These are phyloP conservation scores for Ogataea hybrid DNA, from an alignment of 1,139 yeast genomes.

Conservation along the genomic window DNA sequence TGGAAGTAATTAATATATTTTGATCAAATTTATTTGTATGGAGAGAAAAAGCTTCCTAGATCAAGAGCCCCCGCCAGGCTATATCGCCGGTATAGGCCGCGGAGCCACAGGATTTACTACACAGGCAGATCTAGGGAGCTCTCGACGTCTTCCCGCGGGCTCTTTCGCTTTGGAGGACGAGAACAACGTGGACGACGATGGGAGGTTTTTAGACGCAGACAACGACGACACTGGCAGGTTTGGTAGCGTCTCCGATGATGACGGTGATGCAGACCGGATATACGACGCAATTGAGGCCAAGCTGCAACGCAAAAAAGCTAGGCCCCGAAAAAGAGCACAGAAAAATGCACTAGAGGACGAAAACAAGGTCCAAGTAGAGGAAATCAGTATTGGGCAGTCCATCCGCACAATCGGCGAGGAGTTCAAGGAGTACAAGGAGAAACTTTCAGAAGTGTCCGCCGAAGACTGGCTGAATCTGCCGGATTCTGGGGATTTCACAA, in stretches of 20 bases:
- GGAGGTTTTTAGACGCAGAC: conserved; percentile 38
- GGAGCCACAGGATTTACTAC: conserved; percentile 96
- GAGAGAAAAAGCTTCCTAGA: conserved; percentile 65
- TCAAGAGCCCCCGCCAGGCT: conserved; percentile 87
- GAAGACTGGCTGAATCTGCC: conserved; percentile 84
- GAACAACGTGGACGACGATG: conserved; percentile 35
- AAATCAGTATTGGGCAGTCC: conserved; percentile 30
- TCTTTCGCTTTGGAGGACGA: conserved; percentile 34
- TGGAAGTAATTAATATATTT: conserved; percentile 7
- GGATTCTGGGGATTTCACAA: conserved; percentile 85
- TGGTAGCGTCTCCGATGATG: conserved; percentile 42
- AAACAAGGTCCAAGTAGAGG: conserved; percentile 27
- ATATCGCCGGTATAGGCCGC: conserved; percentile 89
- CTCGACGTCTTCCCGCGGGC: conserved; percentile 40
- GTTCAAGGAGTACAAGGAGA: conserved; percentile 62
- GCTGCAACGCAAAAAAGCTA: conserved; percentile 31
- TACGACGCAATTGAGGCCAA: conserved; percentile 64
- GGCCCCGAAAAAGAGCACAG: conserved; percentile 19
- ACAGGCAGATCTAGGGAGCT: conserved; percentile 68
- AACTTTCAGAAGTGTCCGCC: conserved; percentile 54
- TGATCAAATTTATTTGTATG: conserved; percentile 33
- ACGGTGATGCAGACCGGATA: conserved; percentile 75
- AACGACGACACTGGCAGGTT: conserved; percentile 38
- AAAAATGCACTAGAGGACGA: conserved; percentile 11
- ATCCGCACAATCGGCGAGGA: conserved; percentile 37